Conservation (phyloP, 495 filamentous ascomycete genomes). For the Talaromyces thailandensis region DNA sequence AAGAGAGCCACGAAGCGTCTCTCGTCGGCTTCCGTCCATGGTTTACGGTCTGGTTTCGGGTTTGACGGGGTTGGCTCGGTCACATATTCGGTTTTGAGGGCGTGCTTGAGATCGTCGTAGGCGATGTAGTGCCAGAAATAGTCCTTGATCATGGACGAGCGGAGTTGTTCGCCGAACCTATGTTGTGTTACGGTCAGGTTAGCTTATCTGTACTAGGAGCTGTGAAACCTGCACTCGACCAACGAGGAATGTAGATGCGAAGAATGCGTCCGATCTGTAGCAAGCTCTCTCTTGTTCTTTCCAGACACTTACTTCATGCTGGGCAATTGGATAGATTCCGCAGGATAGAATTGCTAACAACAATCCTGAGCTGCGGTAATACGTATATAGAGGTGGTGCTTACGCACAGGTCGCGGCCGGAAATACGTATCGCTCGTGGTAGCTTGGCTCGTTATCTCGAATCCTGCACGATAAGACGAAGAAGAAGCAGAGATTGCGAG, state of each 20-base stretch:
- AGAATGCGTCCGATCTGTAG: neutral
- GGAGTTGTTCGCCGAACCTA: constrained; percentile 96
- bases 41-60: constrained; percentile 45
- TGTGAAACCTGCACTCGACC: neutral
- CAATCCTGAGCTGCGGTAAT: neutral
- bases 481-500: neutral
- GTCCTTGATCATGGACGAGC: constrained; percentile 86
- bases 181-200: constrained; percentile 5
- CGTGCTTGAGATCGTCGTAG: constrained; percentile 86
- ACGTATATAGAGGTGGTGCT: neutral
- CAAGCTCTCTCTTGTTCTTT: neutral
- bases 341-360: neutral
- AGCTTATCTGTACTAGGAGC: neutral
- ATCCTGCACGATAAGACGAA: neutral
- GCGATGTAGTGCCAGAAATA: constrained; percentile 96
- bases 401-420: neutral
- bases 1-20: constrained; percentile 76
- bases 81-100: constrained; percentile 67
- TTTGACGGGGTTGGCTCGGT: constrained; percentile 43
- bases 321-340: neutral
- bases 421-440: neutral
- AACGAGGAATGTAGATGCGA: neutral
- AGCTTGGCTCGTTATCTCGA: neutral
- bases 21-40: constrained; percentile 92
- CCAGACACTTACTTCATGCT: neutral